These are phyloP conservation scores for Yamadazyma nakazawae DNA, from an alignment of 805 yeast genomes.

Conservation along the genomic window DNA sequence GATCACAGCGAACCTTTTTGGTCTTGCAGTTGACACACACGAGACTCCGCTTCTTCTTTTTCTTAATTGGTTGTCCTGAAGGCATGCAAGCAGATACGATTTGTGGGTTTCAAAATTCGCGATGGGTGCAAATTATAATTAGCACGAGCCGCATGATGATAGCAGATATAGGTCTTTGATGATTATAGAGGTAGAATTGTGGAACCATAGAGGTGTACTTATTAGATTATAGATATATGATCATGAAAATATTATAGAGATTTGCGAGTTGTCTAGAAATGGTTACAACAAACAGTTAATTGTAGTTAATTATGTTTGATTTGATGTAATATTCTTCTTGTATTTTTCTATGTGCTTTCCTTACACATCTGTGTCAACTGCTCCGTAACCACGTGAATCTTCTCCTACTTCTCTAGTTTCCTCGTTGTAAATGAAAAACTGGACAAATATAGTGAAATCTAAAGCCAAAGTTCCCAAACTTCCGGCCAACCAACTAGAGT, in stretches of 20 bases:
- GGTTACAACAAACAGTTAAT: no score
- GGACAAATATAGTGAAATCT: slow-evolving; percentile 81
- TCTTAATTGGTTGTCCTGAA: slow-evolving; percentile 4
- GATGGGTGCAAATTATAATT: no score
- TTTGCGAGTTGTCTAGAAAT: no score
- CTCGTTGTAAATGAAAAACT: slow-evolving; percentile 74
- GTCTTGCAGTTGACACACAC: slow-evolving; percentile 36
- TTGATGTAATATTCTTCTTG: not conserved
- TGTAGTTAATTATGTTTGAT: no score
- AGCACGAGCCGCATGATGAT: no score
- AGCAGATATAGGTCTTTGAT: no score
- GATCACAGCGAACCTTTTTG: slow-evolving; percentile 35
- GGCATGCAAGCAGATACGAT: not conserved
- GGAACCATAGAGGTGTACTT: no score
- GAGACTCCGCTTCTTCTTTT: slow-evolving; percentile 35
- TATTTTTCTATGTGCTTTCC: not conserved
- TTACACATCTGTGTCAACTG: slow-evolving; percentile 2
- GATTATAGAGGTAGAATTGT: no score
- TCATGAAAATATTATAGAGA: no score
- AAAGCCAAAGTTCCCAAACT: slow-evolving; percentile 80
- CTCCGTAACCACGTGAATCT: not conserved
- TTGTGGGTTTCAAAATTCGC: not conserved
- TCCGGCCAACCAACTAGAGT: slow-evolving; percentile 91
- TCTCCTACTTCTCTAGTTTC: slow-evolving; percentile 9
- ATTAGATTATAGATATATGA: no score